Base-by-base conservation (phyloP, 805 yeast genomes). In the Lachancea sp. region DNA sequence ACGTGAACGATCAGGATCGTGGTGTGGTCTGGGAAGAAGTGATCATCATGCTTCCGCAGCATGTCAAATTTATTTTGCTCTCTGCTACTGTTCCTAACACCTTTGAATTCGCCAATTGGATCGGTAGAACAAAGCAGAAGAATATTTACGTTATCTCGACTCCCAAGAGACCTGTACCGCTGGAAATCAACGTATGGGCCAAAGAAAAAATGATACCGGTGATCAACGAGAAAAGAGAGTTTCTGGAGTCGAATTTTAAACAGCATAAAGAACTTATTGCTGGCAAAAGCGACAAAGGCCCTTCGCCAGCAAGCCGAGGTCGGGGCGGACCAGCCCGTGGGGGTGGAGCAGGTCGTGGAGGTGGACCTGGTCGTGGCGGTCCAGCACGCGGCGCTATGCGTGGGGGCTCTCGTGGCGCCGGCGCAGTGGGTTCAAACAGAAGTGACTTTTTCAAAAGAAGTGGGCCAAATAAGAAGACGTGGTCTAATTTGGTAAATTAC, bases 11-110 rank as follows among this genome's bases (percentile, higher is more conserved):
- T 68, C 82, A 87, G 47, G 96, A 88, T 57, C 80, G 99, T 65
- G 99, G 99, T 59, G 99, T 93, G 12, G 99, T 93, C 3, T 93
- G 99, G 99, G 99, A 93, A 69, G 99, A 93, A 67, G 97, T 93
- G 18, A 93, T 93, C 49, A 93, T 93, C 55, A 88, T 93, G 95
- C 71, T 93, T 29, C 99, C 99, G 0, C 96, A 90, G 52, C 97
- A 93, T 60, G 93, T 93, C 47, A 91, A 91, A 59, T 85, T 86
- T 56, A 88, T 93, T 50, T 70, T 93, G 34, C 71, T 93, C 33
- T 87, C 96, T 11, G 99, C 99, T 3, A 93, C 99, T 0, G 98
- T 93, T 7, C 99, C 99, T n/a, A 93, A 93, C 62, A 91, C 99
- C 0, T 85, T 77, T 61, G 99, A 93, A 60, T 93, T 93, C 73